A percentile compares a stretch with the other conserved stretches of the same genome.
These are phyloP conservation scores for Ogataea ganodermae DNA, from an alignment of 805 yeast genomes.

Conservation along the genomic window DNA sequence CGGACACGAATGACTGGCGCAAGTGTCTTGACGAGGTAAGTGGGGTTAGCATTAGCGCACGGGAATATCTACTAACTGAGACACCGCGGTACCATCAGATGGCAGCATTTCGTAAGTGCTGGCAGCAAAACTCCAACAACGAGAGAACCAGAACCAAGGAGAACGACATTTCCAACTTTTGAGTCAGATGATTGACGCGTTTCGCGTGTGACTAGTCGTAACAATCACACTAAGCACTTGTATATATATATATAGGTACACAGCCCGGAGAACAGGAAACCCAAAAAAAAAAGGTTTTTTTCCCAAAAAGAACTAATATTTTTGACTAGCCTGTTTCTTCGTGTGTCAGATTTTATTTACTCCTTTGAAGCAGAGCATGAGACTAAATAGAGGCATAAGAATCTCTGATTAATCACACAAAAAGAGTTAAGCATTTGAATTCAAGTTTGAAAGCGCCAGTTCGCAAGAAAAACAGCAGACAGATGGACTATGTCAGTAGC, in stretches of 20 bases:
- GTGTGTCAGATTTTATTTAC: slow-evolving; percentile 9
- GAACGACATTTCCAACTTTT: slow-evolving; percentile 32
- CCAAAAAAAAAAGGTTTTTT: neutral
- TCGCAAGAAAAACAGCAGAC: neutral
- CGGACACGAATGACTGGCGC: slow-evolving; percentile 83
- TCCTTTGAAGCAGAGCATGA: neutral
- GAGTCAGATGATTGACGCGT: neutral
- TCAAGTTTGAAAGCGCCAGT: too few relatives aligned
- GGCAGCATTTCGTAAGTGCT: slow-evolving; percentile 44
- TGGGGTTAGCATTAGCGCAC: neutral
- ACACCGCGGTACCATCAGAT: slow-evolving; percentile 32
- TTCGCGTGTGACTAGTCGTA: too few relatives aligned
- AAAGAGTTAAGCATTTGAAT: neutral
- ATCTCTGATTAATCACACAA: neutral
- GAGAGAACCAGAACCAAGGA: slow-evolving; percentile 41
- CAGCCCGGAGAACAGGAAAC: neutral
- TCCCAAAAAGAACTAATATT: neutral
- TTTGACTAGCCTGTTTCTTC: slow-evolving; percentile 3
- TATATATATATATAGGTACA: neutral
- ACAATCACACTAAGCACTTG: too few relatives aligned
- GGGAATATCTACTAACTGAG: slow-evolving; percentile 5
- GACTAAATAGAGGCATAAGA: neutral
- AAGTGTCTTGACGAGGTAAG: slow-evolving; percentile 65
- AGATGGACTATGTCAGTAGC: slow-evolving; percentile 5
- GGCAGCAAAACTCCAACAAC: slow-evolving; percentile 43